Conservation (phyloP, 2,329 filamentous ascomycete species). For the Raffaelea ambrosiae region DNA sequence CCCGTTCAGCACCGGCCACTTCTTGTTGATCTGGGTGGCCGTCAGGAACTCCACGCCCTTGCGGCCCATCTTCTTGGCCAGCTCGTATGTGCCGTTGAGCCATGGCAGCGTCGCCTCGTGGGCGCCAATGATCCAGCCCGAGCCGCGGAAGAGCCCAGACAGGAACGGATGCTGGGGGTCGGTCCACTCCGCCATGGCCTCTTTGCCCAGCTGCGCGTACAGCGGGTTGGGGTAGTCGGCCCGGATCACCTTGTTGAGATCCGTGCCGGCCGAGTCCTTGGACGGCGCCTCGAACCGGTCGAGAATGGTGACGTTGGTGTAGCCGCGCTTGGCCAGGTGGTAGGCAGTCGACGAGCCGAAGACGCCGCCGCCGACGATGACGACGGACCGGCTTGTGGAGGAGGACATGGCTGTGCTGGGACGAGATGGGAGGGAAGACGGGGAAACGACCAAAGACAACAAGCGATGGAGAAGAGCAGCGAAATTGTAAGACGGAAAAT, state of each 20-base stretch:
- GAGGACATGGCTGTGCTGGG: not conserved
- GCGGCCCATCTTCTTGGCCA: constrained; percentile 16
- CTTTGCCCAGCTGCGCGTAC: constrained; percentile 56
- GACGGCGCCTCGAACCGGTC: constrained; percentile 44
- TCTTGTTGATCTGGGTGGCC: constrained; percentile 16
- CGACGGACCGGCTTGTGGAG: constrained; percentile 6
- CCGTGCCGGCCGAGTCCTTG: constrained; percentile 55
- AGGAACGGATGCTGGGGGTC: constrained; percentile 16
- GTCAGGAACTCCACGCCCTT: constrained; percentile 18
- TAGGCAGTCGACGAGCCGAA: constrained; percentile 61
- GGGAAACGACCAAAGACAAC: too few relatives aligned
- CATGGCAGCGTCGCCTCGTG: constrained; percentile 19
- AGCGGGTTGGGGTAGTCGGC: constrained; percentile 58
- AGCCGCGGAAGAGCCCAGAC: constrained; percentile 20
- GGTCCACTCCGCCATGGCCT: constrained; percentile 54
- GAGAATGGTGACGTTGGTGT: constrained; percentile 46
- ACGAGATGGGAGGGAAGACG: too few relatives aligned
- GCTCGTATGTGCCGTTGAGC: constrained; percentile 18
- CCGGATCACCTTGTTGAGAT: constrained; percentile 66
- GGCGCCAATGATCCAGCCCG: constrained; percentile 20
- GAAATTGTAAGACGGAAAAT: too few relatives aligned
- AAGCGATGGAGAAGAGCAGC: too few relatives aligned
- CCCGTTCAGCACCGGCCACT: constrained; percentile 20
- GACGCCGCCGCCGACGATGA: constrained; percentile 58
- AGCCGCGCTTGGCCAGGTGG: constrained; percentile 41